Percentiles rank a stretch among this genome's conserved stretches.
Conservation (phyloP, 768 basidiomycete species). For the Rhodotorula paludigena region DNA sequence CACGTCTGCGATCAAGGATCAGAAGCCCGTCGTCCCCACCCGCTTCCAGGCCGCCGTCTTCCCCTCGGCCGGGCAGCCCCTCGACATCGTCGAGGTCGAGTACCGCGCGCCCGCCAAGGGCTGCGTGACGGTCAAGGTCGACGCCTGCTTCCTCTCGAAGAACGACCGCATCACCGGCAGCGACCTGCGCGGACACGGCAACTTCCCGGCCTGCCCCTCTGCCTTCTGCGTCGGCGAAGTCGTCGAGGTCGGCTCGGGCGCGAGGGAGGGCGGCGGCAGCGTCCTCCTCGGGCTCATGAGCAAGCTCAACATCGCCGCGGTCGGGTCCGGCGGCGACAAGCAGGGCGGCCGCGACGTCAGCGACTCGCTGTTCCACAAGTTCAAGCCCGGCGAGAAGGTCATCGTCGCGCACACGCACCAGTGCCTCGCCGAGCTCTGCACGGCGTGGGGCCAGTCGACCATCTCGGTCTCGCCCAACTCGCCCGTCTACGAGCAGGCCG, state of each 20-base stretch:
- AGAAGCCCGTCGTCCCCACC: neutral
- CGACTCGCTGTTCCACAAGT: neutral
- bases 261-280: neutral
- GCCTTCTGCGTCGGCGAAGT: constrained; percentile 4
- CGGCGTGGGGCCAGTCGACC: neutral
- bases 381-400: constrained; percentile 23
- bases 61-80: neutral
- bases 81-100: constrained; percentile 5
- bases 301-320: neutral
- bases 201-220: constrained; percentile 10
- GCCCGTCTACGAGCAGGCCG: constrained; percentile 8
- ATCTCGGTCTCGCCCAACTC: neutral
- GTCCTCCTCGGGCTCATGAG: neutral
- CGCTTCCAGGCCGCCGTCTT: constrained; percentile 5
- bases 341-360: neutral
- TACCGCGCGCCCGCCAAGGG: neutral
- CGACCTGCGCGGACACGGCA: neutral
- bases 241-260: constrained; percentile 3
- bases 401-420: constrained; percentile 15
- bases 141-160: neutral
- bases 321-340: neutral
- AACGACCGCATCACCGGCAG: neutral
- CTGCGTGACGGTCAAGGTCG: neutral
- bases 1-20: neutral
- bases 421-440: constrained; percentile 20